Base-by-base conservation (phyloP, 371 early-diverging fungal genomes). In the Aphelidium insulamus region DNA sequence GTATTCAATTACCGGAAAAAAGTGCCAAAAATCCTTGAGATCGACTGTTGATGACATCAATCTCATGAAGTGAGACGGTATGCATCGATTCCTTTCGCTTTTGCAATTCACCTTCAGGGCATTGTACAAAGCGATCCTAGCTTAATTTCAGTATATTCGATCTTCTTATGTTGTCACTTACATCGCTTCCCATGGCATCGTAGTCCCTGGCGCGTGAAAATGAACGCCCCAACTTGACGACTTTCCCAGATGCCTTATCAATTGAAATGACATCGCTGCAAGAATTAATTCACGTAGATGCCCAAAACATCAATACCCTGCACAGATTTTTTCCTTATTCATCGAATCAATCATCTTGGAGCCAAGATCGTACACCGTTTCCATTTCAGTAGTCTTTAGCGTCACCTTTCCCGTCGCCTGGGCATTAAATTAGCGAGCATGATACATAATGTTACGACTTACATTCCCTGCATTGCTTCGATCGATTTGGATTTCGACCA, bases 331-430 rank as follows among this genome's bases (percentile, higher is more conserved):
- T 44, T 99, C 97, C 57, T 87, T 88, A 54, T 79, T 84, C 42
- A 99, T 51, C 19, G 85, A 62, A 38, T 83, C 84, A 43, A 94
- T 83, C 92, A 99, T 97, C 59, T 94, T 97, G 38, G 78, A 75
- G 3, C 98, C 98, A 42, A 98, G 57, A 47, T 95, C 97, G 53
- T 95, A 98, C 30, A 91, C 75, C 15, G 98, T 95, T 57, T 99
- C 99, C 97, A 98, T 97, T 37, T 99, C 98, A 17, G 91, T 91
- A 15, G 99, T 99, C 58, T 98, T 98, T 23, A 98, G 50, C 28
- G 88, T 86, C 37, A 99, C 55, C 51, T 94, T 92, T n/a, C 91
- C 90, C 0, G 85, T 77, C 57, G 86, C 77, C 31, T 79, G 72
- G 4, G 18, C 8, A 16, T 14, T 0, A 28, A 32, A 9, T 27